Conservation (phyloP, 768 basidiomycete species). For the Russula sp. region DNA sequence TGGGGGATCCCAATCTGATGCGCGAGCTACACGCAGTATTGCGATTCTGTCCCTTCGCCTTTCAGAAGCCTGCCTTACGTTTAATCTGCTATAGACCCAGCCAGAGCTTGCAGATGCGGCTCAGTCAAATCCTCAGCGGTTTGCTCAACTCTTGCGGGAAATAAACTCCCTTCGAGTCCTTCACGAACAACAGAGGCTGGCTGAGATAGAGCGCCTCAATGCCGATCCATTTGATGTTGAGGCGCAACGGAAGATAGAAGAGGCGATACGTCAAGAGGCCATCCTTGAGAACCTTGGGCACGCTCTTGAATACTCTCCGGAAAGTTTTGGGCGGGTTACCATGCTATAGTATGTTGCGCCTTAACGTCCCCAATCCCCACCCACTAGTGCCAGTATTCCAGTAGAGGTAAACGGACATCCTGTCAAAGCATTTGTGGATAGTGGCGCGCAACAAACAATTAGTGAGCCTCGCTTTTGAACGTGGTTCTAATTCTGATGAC, state of each 20-base stretch:
- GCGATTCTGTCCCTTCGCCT: not conserved
- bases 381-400: slow-evolving; percentile 51
- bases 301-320: slow-evolving; percentile 89
- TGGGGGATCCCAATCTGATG: slow-evolving; percentile 83
- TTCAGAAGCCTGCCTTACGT: not conserved
- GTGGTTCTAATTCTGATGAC: slow-evolving; percentile 10
- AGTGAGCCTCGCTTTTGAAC: slow-evolving; percentile 46
- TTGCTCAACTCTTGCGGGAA: slow-evolving; percentile 66
- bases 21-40: slow-evolving; percentile 50
- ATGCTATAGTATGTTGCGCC: slow-evolving; percentile 84
- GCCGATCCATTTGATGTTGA: slow-evolving; percentile 89
- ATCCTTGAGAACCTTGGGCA: slow-evolving; percentile 91
- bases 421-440: slow-evolving; percentile 96
- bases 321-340: slow-evolving; percentile 87
- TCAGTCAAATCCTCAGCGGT: slow-evolving; percentile 59
- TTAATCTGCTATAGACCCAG: slow-evolving; percentile 45
- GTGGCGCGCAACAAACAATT: slow-evolving; percentile 95
- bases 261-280: slow-evolving; percentile 83
- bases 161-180: slow-evolving; percentile 49
- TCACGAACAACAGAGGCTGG: slow-evolving; percentile 48
- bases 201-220: slow-evolving; percentile 62
- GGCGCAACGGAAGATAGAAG: slow-evolving; percentile 90
- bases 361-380: not conserved
- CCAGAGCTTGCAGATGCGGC: slow-evolving; percentile 80
- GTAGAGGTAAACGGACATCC: slow-evolving; percentile 89